A percentile compares a stretch with the other conserved stretches of the same genome.
phyloP scores from a whole-genome alignment of 495 filamentous ascomycete genomes.

The Aspergillus sclerotiicarbonarius region DNA sequence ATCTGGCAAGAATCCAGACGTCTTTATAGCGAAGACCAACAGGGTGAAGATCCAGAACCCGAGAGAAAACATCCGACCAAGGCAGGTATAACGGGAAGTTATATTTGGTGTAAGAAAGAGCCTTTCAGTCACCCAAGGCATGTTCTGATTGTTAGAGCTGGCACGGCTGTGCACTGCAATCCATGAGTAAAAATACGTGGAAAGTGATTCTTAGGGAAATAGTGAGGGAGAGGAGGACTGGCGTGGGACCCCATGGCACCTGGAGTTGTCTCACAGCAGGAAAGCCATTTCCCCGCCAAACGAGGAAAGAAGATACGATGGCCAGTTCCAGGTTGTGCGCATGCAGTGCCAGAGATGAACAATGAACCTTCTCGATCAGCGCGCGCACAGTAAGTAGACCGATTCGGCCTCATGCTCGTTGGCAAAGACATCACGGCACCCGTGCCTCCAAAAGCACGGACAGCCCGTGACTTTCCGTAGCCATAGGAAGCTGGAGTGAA shows the following conservation, averaged over 20 bases:
- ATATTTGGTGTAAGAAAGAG: neutral
- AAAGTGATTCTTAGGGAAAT: neutral
- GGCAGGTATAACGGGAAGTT: neutral
- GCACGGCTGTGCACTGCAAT: neutral
- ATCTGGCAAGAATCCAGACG: neutral
- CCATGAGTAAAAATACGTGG: neutral
- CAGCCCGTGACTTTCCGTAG: no score
- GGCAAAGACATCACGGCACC: neutral
- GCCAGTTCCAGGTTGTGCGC: neutral
- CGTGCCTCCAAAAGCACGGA: no score
- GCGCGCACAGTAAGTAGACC: neutral
- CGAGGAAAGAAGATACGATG: neutral
- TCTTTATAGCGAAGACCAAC: neutral
- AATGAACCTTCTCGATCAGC: neutral
- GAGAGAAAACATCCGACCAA: neutral
- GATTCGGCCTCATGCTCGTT: neutral
- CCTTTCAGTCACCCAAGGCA: neutral
- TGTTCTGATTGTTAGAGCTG: neutral
- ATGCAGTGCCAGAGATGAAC: neutral
- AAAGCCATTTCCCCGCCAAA: neutral
- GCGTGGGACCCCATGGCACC: neutral
- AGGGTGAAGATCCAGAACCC: neutral
- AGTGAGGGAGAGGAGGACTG: neutral
- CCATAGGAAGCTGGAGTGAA: no score
- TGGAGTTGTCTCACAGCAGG: neutral